Evolutionary conservation across 2,329 filamentous ascomycete species (phyloP), one percentile per base, ranked within the genome.

Genomic region (Dactylellina cionopaga): DNA sequence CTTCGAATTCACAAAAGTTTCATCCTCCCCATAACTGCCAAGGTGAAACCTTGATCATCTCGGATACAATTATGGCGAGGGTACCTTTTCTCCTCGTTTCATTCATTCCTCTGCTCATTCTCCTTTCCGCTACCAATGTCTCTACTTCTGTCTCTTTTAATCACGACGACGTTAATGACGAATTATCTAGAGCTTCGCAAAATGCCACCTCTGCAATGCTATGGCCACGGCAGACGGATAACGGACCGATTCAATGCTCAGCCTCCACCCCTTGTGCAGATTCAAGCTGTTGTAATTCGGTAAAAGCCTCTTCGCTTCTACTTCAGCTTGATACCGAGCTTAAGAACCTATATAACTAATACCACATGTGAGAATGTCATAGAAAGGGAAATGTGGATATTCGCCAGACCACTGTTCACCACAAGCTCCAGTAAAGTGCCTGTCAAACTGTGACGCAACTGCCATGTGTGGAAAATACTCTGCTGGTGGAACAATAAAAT

Each of bases 381-480:
- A 63, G 59, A 10, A 54, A 15, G 59, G 59, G 27, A 63, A 63
- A 54, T 63, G 59, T 15, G 59, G 59, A 25, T 63, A 63, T 27
- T 31, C 22, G 7, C 59, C 59, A 13, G 19, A 13, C 5, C 59
- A 63, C 41, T 63, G 59, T 27, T 54, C 44, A 27, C 59, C 59
- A 10, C 52, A 35, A 1, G 33, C 59, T 9, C 59, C 59, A 35
- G 59, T 54, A 37, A 46, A 27, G 3, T 63, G 59, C 13, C 13
- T 22, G 10, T 63, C 59, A 0, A 63, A 63, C n/a, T 63, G 59
- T 11, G 54, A 63, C 37, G 59, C 59, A 1, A 37, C 46, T 13
- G 59, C 59, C 17, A 63, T 63, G 59, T 63, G 59, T 7, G 59
- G 59, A 24, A 22, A 63, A 17, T 63, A 63, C 17, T 63, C 59